Conservation (phyloP, 192 early-diverging fungal genomes). For the Glomus cerebriforme region DNA sequence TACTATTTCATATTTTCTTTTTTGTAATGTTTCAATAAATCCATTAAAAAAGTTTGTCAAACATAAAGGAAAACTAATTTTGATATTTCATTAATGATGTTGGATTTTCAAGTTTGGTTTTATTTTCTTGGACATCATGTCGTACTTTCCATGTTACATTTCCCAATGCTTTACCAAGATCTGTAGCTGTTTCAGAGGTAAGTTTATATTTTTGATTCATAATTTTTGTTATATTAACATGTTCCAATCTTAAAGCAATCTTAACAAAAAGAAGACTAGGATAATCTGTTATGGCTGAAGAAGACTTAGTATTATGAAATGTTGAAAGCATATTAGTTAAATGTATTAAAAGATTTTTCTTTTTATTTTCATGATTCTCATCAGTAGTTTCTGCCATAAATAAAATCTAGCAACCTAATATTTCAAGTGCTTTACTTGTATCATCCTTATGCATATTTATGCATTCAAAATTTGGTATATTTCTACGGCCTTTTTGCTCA, state of each 20-base stretch:
- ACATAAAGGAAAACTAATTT: not conserved
- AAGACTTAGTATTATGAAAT: not conserved
- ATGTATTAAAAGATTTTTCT: not conserved
- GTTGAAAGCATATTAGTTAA: not conserved
- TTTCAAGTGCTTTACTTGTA: not conserved
- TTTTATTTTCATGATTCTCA: not conserved
- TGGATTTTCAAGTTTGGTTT: conserved; percentile 9
- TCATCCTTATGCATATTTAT: not conserved
- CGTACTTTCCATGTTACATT: not conserved
- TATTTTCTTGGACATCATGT: conserved; percentile 2
- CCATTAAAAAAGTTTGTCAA: conserved; percentile 7
- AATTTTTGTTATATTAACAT: not conserved
- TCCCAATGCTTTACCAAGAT: not conserved
- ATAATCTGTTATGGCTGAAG: not conserved
- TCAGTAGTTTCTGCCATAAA: not conserved
- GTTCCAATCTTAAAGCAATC: not conserved
- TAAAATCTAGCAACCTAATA: not conserved
- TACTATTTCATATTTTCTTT: conserved; percentile 3
- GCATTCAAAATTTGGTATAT: conserved; percentile 1
- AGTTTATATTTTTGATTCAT: not conserved
- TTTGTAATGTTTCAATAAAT: conserved; percentile 8
- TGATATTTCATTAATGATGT: not conserved
- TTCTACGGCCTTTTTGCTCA: not conserved
- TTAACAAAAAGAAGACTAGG: not conserved
- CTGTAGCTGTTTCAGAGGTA: not conserved